Percentiles rank a stretch among this genome's conserved stretches.
Evolutionary conservation across 305 asterid genomes (phyloP).

Genomic region (Nicotiana rustica): DNA sequence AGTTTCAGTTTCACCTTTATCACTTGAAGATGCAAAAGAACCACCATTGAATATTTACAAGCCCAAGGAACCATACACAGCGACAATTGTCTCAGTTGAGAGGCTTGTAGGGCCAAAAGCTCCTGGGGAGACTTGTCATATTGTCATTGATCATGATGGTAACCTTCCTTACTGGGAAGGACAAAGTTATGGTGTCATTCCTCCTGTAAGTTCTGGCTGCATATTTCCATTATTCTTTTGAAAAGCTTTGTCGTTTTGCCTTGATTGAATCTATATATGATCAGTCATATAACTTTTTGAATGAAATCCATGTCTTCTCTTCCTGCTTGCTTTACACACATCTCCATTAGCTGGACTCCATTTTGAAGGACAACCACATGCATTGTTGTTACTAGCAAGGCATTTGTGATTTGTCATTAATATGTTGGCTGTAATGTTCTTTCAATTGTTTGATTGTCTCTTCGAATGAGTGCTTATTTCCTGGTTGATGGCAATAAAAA

Average conservation of each 20-base stretch:
- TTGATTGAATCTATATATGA: neutral
- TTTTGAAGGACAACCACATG: constrained; percentile 25
- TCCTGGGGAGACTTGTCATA: constrained; percentile 97
- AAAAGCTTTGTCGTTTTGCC: neutral
- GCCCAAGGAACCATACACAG: constrained; percentile 87
- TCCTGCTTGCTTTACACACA: neutral
- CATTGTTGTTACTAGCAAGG: neutral
- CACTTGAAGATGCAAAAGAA: constrained; percentile 82
- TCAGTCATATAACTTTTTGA: neutral
- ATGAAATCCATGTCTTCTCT: neutral
- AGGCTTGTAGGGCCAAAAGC: constrained; percentile 90
- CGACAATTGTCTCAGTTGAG: constrained; percentile 86
- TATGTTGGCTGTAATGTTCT: neutral
- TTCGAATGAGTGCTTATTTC: neutral
- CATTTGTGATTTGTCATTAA: constrained; percentile 4
- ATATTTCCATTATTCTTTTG: constrained; percentile 22
- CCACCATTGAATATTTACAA: constrained; percentile 92
- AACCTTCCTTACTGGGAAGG: constrained; percentile 98
- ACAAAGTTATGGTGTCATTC: constrained; percentile 92
- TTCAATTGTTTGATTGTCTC: neutral
- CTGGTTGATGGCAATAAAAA: neutral
- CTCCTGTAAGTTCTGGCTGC: constrained; percentile 64
- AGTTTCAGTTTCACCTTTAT: constrained; percentile 73
- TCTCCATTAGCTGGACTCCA: constrained; percentile 18
- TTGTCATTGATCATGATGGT: constrained; percentile 93